Evolutionary conservation across 257 asterid species (phyloP).

Genomic region (Fraxinus anomala): DNA sequence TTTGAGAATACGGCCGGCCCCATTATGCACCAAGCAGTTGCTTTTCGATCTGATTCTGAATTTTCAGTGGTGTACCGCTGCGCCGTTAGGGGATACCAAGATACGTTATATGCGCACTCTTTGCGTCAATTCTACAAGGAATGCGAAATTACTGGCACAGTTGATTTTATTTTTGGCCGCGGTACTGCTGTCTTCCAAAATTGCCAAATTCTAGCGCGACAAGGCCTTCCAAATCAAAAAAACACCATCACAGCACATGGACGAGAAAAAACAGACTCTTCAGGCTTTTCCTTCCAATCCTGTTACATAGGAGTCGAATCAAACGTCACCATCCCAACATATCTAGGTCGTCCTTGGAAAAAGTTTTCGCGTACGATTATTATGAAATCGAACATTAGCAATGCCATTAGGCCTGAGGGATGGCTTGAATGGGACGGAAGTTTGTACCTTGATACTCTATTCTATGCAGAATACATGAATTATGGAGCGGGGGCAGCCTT

Average conservation of each 20-base stretch:
- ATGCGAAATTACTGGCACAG: conserved; percentile 59
- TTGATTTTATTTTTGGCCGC: conserved; percentile 74
- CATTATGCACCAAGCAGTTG: conserved; percentile 64
- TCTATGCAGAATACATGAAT: conserved; percentile 59
- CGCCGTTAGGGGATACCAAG: conserved; percentile 61
- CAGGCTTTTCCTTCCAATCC: conserved; percentile 66
- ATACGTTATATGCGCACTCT: conserved; percentile 60
- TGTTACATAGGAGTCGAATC: conserved; percentile 51
- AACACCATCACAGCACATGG: conserved; percentile 77
- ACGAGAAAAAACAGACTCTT: conserved; percentile 36
- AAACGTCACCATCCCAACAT: conserved; percentile 41
- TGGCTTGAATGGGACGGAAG: conserved; percentile 68
- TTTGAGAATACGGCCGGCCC: conserved; percentile 81
- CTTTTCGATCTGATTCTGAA: conserved; percentile 64
- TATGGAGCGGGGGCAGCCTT: conserved; percentile 58
- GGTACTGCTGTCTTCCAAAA: conserved; percentile 60
- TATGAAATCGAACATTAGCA: conserved; percentile 55
- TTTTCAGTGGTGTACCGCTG: conserved; percentile 55
- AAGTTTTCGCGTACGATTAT: conserved; percentile 54
- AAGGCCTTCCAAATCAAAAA: conserved; percentile 57
- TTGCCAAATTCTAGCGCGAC: conserved; percentile 54
- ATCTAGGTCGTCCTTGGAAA: conserved; percentile 74
- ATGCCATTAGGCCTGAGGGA: conserved; percentile 46
- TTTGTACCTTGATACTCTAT: conserved; percentile 41
- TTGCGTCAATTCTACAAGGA: conserved; percentile 65